A percentile compares a stretch with the other conserved stretches of the same genome.
Conservation (phyloP, 495 filamentous ascomycete genomes). For the Aspergillus steynii region DNA sequence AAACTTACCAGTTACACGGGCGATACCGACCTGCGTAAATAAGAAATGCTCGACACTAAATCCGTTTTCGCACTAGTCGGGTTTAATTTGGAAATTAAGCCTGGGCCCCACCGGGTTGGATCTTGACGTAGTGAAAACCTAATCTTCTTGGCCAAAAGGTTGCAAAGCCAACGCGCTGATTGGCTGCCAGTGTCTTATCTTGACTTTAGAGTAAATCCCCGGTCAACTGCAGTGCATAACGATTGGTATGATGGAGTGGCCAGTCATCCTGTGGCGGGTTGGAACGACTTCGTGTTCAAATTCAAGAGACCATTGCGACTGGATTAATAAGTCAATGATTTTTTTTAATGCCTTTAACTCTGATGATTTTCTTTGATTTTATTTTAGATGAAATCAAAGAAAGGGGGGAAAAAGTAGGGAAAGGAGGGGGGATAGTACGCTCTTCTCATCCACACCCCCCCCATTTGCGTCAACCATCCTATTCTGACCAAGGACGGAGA, state of each 20-base stretch:
- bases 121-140: slow-evolving; percentile 48
- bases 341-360: too few relatives aligned
- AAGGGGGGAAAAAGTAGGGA: background rate
- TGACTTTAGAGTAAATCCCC: slow-evolving; percentile 16
- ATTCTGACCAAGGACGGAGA: slow-evolving; percentile 16
- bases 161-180: slow-evolving; percentile 36
- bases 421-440: too few relatives aligned
- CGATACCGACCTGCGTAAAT: slow-evolving; percentile 9
- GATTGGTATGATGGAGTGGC: too few relatives aligned
- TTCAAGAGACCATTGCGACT: too few relatives aligned
- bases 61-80: slow-evolving; percentile 13
- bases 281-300: too few relatives aligned
- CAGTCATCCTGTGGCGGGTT: too few relatives aligned
- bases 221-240: background rate
- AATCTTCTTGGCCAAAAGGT: slow-evolving; percentile 37
- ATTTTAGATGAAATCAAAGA: background rate
- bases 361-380: too few relatives aligned
- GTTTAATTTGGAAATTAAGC: slow-evolving; percentile 11
- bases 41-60: too few relatives aligned
- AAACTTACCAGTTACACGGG: slow-evolving; percentile 11
- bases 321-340: too few relatives aligned
- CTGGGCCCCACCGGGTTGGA: slow-evolving; percentile 27
- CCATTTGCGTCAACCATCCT: background rate
- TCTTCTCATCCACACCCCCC: background rate
- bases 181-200: slow-evolving; percentile 41